Evolutionary conservation across 2,329 filamentous ascomycete genomes (phyloP).

Genomic region (Aureobasidium uvarum): DNA sequence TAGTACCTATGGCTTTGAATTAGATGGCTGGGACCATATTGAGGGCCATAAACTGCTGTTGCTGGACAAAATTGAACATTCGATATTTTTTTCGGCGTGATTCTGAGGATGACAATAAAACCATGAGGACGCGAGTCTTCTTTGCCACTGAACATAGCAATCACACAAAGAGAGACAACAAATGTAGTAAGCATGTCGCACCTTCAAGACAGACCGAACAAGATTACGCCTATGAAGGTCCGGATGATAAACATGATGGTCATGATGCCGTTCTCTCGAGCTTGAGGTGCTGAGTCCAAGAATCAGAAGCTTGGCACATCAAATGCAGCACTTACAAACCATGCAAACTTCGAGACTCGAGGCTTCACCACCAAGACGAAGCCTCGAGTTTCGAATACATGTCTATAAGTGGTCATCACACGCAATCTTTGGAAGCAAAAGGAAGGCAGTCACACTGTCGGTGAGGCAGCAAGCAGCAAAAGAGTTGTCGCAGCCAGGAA

Average conservation of each 20-base stretch:
- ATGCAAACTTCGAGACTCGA: background rate
- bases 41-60: background rate
- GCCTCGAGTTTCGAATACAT: background rate
- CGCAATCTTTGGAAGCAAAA: background rate
- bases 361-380: background rate
- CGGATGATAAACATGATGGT: background rate
- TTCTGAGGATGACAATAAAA: background rate
- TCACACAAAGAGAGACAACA: too few species aligned
- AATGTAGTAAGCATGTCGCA: too few species aligned
- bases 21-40: background rate
- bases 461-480: background rate
- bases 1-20: background rate
- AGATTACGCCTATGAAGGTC: too few species aligned
- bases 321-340: background rate
- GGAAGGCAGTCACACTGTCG: background rate
- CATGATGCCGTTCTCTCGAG: background rate
- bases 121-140: background rate
- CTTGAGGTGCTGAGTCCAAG: background rate
- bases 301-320: background rate
- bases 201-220: too few species aligned
- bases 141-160: too few species aligned
- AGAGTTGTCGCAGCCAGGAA: slow-evolving; percentile 13
- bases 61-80: background rate
- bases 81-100: background rate
- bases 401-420: too few species aligned